phyloP scores from a whole-genome alignment of 2,329 filamentous ascomycete genomes.

The Beauveria sp. region DNA sequence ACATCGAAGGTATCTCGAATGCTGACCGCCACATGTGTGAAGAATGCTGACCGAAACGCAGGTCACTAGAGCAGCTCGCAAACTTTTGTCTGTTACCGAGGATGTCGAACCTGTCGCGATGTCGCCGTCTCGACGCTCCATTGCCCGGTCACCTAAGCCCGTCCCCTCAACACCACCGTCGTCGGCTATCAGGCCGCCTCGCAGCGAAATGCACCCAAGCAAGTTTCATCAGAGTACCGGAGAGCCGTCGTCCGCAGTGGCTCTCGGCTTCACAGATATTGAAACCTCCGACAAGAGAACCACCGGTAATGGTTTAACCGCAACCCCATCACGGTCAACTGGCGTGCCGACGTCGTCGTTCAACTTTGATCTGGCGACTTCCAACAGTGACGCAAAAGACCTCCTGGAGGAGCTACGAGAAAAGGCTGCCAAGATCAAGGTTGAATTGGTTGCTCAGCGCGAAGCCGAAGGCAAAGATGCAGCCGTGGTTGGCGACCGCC shows the following conservation, averaged over 20 bases:
- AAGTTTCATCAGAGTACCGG: slow-evolving; percentile 70
- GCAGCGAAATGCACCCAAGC: slow-evolving; percentile 86
- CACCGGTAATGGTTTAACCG: slow-evolving; percentile 36
- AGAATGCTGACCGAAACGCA: not conserved
- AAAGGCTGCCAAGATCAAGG: slow-evolving; percentile 64
- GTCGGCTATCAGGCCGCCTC: slow-evolving; percentile 60
- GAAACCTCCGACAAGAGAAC: slow-evolving; percentile 43
- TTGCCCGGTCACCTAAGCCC: not conserved
- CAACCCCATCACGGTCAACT: slow-evolving; percentile 56
- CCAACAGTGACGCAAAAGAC: slow-evolving; percentile 50
- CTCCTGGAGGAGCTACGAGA: slow-evolving; percentile 63
- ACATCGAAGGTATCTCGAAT: slow-evolving; percentile 27
- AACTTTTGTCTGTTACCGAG: slow-evolving; percentile 37
- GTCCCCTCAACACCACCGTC: slow-evolving; percentile 52
- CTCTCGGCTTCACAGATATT: slow-evolving; percentile 76
- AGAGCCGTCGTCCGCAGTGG: slow-evolving; percentile 69
- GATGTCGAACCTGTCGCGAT: slow-evolving; percentile 24
- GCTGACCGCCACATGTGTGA: slow-evolving; percentile 12
- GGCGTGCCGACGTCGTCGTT: slow-evolving; percentile 54
- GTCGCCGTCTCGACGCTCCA: not conserved
- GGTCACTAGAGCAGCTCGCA: slow-evolving; percentile 25
- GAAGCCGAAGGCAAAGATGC: slow-evolving; percentile 40
- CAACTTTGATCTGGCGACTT: slow-evolving; percentile 52
- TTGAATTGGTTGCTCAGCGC: slow-evolving; percentile 55
- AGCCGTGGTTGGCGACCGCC: slow-evolving; percentile 45